Percentiles rank a stretch among this genome's conserved stretches.
phyloP scores from a whole-genome alignment of 495 filamentous ascomycete species.

The Neurospora tetraspora region DNA sequence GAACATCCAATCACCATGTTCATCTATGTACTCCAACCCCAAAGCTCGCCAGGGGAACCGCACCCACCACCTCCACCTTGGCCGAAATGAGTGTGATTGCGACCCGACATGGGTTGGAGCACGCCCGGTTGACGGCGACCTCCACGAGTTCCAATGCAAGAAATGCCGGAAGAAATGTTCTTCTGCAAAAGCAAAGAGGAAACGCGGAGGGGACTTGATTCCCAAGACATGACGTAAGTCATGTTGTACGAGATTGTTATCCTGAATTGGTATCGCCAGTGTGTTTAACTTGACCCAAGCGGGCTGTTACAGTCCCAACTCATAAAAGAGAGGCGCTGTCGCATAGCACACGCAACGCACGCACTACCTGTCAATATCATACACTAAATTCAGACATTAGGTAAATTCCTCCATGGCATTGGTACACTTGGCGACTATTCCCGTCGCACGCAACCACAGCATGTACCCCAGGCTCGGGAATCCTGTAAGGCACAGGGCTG shows the following conservation, averaged over 20 bases:
- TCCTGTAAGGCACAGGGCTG: conserved; percentile 8
- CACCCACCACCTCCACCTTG: background rate
- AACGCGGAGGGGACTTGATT: background rate
- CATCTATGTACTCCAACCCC: no score
- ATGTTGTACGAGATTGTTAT: background rate
- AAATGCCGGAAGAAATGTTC: background rate
- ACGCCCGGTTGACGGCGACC: background rate
- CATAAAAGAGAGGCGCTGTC: background rate
- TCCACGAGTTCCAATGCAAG: background rate
- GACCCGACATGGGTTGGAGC: background rate
- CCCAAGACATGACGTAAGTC: background rate
- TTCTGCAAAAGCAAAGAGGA: background rate
- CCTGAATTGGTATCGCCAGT: background rate
- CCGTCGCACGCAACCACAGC: background rate
- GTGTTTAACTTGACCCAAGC: background rate
- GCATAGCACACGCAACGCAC: background rate
- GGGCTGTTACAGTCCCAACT: background rate
- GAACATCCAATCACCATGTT: no score
- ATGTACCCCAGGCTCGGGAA: background rate
- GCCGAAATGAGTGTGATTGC: background rate
- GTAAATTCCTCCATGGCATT: background rate
- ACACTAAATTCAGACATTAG: background rate
- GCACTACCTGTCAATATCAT: background rate
- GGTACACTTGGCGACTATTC: background rate
- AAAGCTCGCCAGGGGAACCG: no score